phyloP scores from a whole-genome alignment of 116 monocot genomes.

The Iris pallida region DNA sequence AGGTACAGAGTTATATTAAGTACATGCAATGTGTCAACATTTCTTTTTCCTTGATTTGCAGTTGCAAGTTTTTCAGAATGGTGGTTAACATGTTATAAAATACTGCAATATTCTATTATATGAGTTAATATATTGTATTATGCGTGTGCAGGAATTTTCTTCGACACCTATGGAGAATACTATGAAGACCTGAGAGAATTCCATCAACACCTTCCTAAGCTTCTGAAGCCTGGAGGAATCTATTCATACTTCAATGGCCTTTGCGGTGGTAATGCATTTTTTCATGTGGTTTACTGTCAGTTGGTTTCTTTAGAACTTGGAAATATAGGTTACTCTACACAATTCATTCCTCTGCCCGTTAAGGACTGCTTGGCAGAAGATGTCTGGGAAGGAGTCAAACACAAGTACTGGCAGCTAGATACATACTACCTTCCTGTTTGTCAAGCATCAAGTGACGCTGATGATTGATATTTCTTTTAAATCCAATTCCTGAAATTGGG shows the following conservation, averaged over 20 bases:
- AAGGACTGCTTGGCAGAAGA: constrained; percentile 73
- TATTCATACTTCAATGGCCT: constrained; percentile 98
- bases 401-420: constrained; percentile 95
- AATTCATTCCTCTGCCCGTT: constrained; percentile 86
- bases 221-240: constrained; percentile 81
- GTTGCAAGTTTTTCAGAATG: too few relatives aligned
- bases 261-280: constrained; percentile 91
- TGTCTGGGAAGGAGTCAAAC: constrained; percentile 85
- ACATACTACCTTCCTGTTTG: constrained; percentile 91
- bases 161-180: constrained; percentile 94
- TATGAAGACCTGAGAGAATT: constrained; percentile 92
- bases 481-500: not conserved
- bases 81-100: too few relatives aligned
- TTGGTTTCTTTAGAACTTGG: constrained; percentile 85
- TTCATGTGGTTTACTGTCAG: constrained; percentile 94
- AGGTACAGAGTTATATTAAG: too few relatives aligned
- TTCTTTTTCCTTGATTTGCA: too few relatives aligned
- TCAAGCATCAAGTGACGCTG: constrained; percentile 44
- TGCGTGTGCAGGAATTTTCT: constrained; percentile 75
- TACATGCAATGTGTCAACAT: too few relatives aligned
- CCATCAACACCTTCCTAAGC: constrained; percentile 71
- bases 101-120: too few relatives aligned
- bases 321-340: constrained; percentile 68
- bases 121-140: constrained; percentile 23
- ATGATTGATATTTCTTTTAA: constrained; percentile 27